phyloP scores from a whole-genome alignment of 169 alveolate species.

The Plasmodium gonderi region DNA sequence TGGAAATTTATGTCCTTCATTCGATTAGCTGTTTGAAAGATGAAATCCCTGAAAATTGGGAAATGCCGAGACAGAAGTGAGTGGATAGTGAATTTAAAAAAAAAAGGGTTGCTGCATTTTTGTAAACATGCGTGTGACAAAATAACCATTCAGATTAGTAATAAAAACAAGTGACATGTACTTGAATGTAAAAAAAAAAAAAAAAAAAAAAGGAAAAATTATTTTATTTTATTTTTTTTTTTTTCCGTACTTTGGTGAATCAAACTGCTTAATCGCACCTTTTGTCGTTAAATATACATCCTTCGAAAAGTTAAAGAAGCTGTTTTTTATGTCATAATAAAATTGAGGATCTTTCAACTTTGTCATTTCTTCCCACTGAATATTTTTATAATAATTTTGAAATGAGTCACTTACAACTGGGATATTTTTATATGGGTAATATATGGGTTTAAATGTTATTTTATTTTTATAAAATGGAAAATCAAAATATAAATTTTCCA shows the following conservation, averaged over 20 bases:
- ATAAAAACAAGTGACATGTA: not conserved
- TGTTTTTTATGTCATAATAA: conserved; percentile 49
- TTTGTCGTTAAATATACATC: conserved; percentile 67
- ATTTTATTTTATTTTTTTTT: no score
- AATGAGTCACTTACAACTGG: conserved; percentile 39
- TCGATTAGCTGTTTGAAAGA: conserved; percentile 61
- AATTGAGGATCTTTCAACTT: conserved; percentile 47
- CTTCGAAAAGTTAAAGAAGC: conserved; percentile 49
- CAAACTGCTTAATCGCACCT: conserved; percentile 62
- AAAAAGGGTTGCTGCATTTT: not conserved
- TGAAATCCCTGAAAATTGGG: conserved; percentile 47
- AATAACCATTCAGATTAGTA: not conserved
- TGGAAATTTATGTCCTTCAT: conserved; percentile 65
- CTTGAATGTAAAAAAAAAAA: no score
- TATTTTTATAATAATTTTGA: conserved; percentile 30
- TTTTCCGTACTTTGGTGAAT: conserved; percentile 70
- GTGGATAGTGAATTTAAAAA: not conserved
- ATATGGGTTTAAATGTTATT: conserved; percentile 61
- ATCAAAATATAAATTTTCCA: conserved; percentile 72
- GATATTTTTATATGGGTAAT: conserved; percentile 55
- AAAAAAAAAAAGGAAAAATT: no score
- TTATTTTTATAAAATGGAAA: conserved; percentile 50
- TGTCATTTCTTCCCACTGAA: conserved; percentile 44
- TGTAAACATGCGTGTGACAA: not conserved
- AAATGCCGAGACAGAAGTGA: not conserved